Evolutionary conservation across 805 yeast genomes (phyloP).

Genomic region (Peterozyma toletana): DNA sequence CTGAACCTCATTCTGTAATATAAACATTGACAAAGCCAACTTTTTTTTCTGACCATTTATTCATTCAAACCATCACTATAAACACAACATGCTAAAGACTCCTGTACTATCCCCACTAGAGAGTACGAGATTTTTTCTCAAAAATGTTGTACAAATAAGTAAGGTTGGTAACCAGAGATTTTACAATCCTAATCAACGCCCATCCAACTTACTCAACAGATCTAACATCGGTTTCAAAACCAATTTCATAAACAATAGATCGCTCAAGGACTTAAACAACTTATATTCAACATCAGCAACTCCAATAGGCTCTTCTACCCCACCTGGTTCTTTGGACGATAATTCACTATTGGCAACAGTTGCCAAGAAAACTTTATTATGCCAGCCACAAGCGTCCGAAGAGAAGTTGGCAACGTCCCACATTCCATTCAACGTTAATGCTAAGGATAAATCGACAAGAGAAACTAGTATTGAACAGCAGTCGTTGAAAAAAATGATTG

Average conservation of each 20-base stretch:
- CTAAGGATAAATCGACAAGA: conserved; percentile 21
- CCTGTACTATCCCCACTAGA: neutral
- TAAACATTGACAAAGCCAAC: too few relatives aligned
- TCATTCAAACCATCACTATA: too few relatives aligned
- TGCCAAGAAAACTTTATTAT: conserved; percentile 35
- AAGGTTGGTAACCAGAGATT: too few relatives aligned
- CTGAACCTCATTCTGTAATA: too few relatives aligned
- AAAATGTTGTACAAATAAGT: neutral
- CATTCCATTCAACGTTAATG: conserved; percentile 53
- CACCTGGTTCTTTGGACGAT: neutral
- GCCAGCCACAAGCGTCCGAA: conserved; percentile 25
- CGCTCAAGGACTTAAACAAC: conserved; percentile 1
- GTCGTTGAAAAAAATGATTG: conserved; percentile 30
- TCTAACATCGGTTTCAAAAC: too few relatives aligned
- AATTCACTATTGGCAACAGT: conserved; percentile 25
- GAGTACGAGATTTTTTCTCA: conserved; percentile 3
- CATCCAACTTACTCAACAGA: too few relatives aligned
- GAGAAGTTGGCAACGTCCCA: conserved; percentile 13
- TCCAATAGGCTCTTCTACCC: neutral
- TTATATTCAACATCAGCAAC: conserved; percentile 4
- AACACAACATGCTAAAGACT: neutral
- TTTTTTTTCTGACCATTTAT: too few relatives aligned
- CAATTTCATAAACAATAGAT: conserved; percentile 4
- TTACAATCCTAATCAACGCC: too few relatives aligned
- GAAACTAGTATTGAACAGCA: conserved; percentile 13